Evolutionary conservation across 2,329 filamentous ascomycete genomes (phyloP).

Genomic region (Epichloe elymi): DNA sequence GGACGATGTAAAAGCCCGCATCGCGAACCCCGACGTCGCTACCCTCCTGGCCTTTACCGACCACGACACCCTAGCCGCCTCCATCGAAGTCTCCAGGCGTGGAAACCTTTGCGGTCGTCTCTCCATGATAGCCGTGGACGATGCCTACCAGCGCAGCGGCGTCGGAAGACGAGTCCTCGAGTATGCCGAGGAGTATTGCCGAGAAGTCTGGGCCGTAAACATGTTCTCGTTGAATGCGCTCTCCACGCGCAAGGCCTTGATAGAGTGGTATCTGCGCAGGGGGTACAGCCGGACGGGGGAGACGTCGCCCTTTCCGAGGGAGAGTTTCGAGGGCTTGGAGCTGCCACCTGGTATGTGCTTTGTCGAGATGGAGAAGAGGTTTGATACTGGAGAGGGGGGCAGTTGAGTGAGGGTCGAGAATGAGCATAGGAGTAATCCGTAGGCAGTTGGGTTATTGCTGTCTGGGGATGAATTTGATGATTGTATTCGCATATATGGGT

Average conservation of each 20-base stretch:
- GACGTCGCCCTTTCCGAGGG: constrained; percentile 18
- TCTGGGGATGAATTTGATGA: no score
- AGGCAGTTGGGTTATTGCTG: no score
- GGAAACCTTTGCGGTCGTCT: constrained; percentile 15
- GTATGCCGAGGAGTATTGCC: constrained; percentile 19
- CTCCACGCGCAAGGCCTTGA: constrained; percentile 18
- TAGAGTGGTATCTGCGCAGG: constrained; percentile 22
- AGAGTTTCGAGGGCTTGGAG: constrained; percentile 5
- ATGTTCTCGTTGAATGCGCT: constrained; percentile 21
- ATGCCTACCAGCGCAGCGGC: constrained; percentile 16
- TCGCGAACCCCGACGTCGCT: constrained; percentile 6
- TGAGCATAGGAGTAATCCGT: no score
- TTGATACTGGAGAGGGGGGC: not conserved
- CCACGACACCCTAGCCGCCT: constrained; percentile 1
- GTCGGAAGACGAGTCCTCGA: constrained; percentile 20
- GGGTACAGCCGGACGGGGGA: constrained; percentile 23
- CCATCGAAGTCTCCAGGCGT: constrained; percentile 16
- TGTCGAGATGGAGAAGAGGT: constrained; percentile 22
- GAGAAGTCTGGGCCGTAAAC: constrained; percentile 13
- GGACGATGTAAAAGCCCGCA: constrained; percentile 6
- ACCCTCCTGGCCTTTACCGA: not conserved
- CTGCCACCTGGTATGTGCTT: constrained; percentile 21
- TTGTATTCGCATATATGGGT: no score
- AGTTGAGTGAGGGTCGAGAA: no score
- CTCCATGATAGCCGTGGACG: constrained; percentile 22